Base-by-base conservation (phyloP, 306 rosid genomes). In the Boehmeria nivea region DNA sequence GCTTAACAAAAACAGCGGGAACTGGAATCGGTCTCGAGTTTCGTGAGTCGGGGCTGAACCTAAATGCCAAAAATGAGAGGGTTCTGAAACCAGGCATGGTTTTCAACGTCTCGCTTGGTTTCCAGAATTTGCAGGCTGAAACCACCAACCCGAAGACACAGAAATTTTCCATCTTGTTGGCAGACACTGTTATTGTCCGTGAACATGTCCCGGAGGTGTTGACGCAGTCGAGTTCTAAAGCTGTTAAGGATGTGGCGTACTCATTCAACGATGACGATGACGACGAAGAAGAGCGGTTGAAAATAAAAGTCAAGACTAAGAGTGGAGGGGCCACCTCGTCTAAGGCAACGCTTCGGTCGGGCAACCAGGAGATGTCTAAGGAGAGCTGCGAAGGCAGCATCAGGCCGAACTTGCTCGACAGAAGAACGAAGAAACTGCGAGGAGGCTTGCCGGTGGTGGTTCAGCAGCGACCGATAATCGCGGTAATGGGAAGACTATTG, bases 381-480 rank as follows among this genome's bases (percentile, higher is more conserved):
- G 76, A 44, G 76, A 71, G 59, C 55, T 58, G 18, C 65, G 71
- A 11, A 64, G 71, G 62, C 76, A 71, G 43, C 76, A 71, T 37
- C 76, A 71, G 52, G 76, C 76, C 0, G 76, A 71, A 37, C 76
- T 71, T 44, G 76, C 76, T 17, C 66, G 76, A 15, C 76, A 71
- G 57, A 71, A 71, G 37, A 71, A 71, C 46, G 76, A 71, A 51
- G 76, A 71, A 52, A 71, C 76, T 37, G 76, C 76, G 16, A 50
- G 71, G 55, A 57, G 76, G 61, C 76, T 71, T 51, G 76, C 76
- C 0, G 71, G 76, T 19, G 76, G 76, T 43, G 71, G 65, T n/a
- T 57, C 70, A 28, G 50, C 61, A n/a, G 38, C 66, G 17, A 44
- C n/a, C 5, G 65, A 64, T 31, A 64, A 64, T 8, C 71, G 76